Evolutionary conservation across 225 moss, liverwort and hornwort genomes (phyloP), one percentile per base, ranked within the genome.

Genomic region (Pseudisothecium myosuroides): DNA sequence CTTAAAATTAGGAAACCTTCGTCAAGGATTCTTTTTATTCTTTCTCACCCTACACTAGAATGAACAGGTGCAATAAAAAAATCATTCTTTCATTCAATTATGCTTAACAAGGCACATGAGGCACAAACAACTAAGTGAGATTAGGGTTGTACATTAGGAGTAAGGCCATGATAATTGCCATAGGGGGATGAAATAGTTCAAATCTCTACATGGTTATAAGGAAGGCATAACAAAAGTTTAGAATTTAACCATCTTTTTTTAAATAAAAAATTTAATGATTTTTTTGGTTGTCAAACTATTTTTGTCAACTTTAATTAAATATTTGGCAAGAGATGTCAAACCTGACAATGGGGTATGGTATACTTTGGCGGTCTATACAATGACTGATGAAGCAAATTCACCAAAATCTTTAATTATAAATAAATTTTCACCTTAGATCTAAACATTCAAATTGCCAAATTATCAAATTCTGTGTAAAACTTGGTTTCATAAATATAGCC

Each of bases 341-440:
- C 5, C 0, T 21, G 2, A n/a, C 6, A 1, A 67, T 18, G 0
- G 0, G 2, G 7, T 67, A n/a, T 7, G 1, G 4, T 21, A 67
- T 37, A 67, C 9, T 67, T 21, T 21, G 2, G 11, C 3, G 5
- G 2, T 64, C 3, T 34, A 20, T 41, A 39, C 0, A 24, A 0
- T 14, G 1, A 14, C 0, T 26, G 2, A 24, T 14, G 5, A n/a
- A 68, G 12, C 2, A 69, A 8, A 71, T 71, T 71, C 41, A 71
- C 26, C 24, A 41, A 41, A 41, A 14, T 41, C 39, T 41, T 41
- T 69, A 39, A 41, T 71, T 69, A 39, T 0, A 26, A 24, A 20
- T 5, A 71, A 71, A 24, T 24, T 24, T 64, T 64, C 1, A 68
- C 22, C 2, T 68, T 0, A n/a, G 1, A 67, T 37, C 21, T 67